A percentile compares a stretch with the other conserved stretches of the same genome.
Evolutionary conservation across 345 rosid genomes (phyloP).

Genomic region (Viola odorata): DNA sequence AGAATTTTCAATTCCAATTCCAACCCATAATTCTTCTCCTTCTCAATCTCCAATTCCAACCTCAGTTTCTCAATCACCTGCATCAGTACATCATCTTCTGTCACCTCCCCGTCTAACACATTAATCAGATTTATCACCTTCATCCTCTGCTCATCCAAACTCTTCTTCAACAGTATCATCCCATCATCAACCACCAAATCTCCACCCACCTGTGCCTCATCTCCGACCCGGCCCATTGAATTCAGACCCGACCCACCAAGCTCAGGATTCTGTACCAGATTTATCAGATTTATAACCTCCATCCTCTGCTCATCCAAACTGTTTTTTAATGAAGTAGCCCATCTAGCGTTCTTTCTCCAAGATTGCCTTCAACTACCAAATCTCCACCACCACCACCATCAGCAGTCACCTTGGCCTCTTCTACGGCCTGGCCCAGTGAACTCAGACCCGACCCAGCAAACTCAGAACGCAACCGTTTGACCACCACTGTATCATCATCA

Average conservation of each 20-base stretch:
- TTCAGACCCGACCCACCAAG: conserved; percentile 3
- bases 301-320: conserved; percentile 72
- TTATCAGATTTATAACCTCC: conserved; percentile 39
- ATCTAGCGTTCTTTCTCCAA: conserved; percentile 33
- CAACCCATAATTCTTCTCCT: conserved; percentile 34
- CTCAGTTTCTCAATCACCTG: conserved; percentile 41
- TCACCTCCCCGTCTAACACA: conserved; percentile 44
- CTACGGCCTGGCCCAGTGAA: conserved; percentile 8
- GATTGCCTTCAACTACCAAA: background rate
- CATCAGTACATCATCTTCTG: conserved; percentile 34
- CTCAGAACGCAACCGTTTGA: conserved; percentile 24
- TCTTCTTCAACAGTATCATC: conserved; percentile 38
- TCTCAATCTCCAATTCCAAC: conserved; percentile 50
- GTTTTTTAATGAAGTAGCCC: conserved; percentile 38
- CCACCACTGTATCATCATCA: conserved; percentile 14
- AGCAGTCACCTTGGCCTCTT: background rate
- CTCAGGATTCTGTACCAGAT: conserved; percentile 10
- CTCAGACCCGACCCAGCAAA: conserved; percentile 11
- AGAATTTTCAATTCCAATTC: conserved; percentile 42
- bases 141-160: conserved; percentile 67
- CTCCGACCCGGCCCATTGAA: conserved; percentile 7
- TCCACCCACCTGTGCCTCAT: background rate
- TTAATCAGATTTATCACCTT: conserved; percentile 43
- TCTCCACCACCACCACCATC: background rate
- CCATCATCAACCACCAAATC: conserved; percentile 14